phyloP scores from a whole-genome alignment of 257 asterid species.

The Nicotiana paniculata region DNA sequence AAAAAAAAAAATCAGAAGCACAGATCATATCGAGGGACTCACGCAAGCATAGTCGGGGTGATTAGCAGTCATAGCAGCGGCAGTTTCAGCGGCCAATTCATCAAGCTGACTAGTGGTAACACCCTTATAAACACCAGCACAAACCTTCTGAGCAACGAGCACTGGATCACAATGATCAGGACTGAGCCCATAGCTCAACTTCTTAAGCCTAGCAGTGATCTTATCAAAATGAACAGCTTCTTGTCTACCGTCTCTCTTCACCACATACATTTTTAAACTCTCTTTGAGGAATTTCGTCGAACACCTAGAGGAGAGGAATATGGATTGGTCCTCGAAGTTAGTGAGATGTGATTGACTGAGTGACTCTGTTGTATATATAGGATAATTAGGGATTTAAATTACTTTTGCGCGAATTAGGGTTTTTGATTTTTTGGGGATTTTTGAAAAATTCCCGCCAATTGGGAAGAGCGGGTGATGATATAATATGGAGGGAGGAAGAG shows the following conservation, averaged over 20 bases:
- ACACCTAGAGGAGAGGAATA: neutral
- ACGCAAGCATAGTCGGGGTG: constrained; percentile 97
- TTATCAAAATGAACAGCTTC: constrained; percentile 93
- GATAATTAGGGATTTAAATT: neutral
- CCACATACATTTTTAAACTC: constrained; percentile 58
- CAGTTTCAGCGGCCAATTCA: constrained; percentile 95
- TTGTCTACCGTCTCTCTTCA: constrained; percentile 92
- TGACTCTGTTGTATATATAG: neutral
- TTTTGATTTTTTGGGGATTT: constrained; percentile 9
- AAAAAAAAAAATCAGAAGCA: neutral
- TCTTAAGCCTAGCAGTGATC: constrained; percentile 88
- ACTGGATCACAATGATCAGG: constrained; percentile 91
- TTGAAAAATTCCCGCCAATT: constrained; percentile 53
- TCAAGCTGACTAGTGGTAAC: constrained; percentile 96
- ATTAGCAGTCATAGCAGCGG: constrained; percentile 91
- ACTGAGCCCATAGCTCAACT: constrained; percentile 83
- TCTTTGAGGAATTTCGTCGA: constrained; percentile 19
- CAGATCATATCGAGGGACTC: constrained; percentile 20
- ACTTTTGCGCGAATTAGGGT: constrained; percentile 3
- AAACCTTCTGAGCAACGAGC: constrained; percentile 81
- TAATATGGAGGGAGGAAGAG: constrained; percentile 6
- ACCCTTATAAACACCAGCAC: constrained; percentile 91
- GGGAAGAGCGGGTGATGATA: constrained; percentile 29
- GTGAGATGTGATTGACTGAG: neutral
- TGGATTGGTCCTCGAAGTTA: neutral